Evolutionary conservation across 768 basidiomycete species (phyloP), one percentile per base, ranked within the genome.

Genomic region (Amanita brunnescens): DNA sequence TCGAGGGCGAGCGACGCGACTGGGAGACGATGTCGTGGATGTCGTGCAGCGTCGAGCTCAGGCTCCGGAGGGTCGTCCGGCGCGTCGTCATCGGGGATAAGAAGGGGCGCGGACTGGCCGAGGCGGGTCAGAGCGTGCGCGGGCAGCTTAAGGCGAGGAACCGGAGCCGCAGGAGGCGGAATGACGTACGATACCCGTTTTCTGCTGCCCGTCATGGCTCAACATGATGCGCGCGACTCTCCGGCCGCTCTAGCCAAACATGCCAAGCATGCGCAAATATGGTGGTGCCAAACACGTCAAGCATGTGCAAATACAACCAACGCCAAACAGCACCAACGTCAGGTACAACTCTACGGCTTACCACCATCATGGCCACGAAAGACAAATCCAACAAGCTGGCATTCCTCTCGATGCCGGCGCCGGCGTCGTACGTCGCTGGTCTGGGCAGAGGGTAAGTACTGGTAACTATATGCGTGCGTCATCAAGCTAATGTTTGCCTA

Each of bases 371-470:
- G 46, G 52, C 46, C 14, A 8, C 33, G 13, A 53, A 53, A 46
- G 46, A 67, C 44, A 85, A 84, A 62, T 70, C 80, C 12, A 90
- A 89, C 64, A 91, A 91, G 68, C 70, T 92, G 62, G 89, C 90
- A 0, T 92, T 92, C 62, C 61, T 92, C 62, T 88, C 87, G 2
- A 91, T 91, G 87, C 86, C 90, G 2, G 94, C 94, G 24, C 94
- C 94, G 35, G 89, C 95, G 0, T 94, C 91, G 0, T 98, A 97
- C 67, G 96, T 98, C 33, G 96, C 95, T 58, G 96, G 96, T 85
- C 85, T 97, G 29, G 94, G 95, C 69, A 83, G 94, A 75, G 95
- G 93, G 87, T 93, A 59, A 54, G 86, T 70, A 23, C 32, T 38
- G 10, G 7, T 7, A 33, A 23, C 50, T 16, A 21, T 47, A 6